Base-by-base conservation (phyloP, 495 filamentous ascomycete genomes). In the Pyrenula massariospora region DNA sequence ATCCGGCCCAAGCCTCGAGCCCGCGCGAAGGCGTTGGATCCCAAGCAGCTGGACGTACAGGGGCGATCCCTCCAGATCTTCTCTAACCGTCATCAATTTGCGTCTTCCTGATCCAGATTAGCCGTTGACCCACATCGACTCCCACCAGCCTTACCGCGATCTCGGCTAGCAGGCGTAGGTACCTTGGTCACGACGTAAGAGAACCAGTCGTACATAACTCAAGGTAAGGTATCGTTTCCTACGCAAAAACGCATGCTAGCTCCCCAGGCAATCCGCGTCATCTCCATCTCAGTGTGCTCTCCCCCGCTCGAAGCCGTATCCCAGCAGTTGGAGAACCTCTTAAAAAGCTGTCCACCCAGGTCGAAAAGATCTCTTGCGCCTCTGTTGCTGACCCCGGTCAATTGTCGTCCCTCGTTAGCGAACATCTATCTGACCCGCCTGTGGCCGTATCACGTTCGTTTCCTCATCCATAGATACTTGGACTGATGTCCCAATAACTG, bases 51-150 rank as follows among this genome's bases (percentile, higher is more conserved):
- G 31, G 31, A 15, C 31, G 15, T 8, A 42, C 31, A 42, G 31
- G 31, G 31, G 31, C 31, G 8, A 42, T 42, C 31, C 31, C 31
- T 42, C 31, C 31, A 42, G 31, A 42, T 42, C 31, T 42, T 15
- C 31, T 42, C 31, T 42, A 42, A 42, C 31, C 31, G 31, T 42
- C 31, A 42, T 42, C 31, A 42, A 42, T 42, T 42, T 42, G 31
- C 31, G 31, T 42, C 31, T 42, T 42, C 31, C 31, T 42, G 31
- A 42, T 8, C 31, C 31, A 42, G 58, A 67, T 48, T 56, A 67
- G 59, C 65, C 65, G 65, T 23, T 59, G 65, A 55, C 65, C 65
- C 23, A 67, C 65, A 59, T 67, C 65, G 57, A 67, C 65, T 42
- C 65, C 65, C 24, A 67, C 65, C 31, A 42, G 31, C 31, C 31